These are phyloP conservation scores for Ophiognomonia clavigignenti-juglandacearum DNA, from an alignment of 2,329 filamentous ascomycete genomes.

Conservation along the genomic window DNA sequence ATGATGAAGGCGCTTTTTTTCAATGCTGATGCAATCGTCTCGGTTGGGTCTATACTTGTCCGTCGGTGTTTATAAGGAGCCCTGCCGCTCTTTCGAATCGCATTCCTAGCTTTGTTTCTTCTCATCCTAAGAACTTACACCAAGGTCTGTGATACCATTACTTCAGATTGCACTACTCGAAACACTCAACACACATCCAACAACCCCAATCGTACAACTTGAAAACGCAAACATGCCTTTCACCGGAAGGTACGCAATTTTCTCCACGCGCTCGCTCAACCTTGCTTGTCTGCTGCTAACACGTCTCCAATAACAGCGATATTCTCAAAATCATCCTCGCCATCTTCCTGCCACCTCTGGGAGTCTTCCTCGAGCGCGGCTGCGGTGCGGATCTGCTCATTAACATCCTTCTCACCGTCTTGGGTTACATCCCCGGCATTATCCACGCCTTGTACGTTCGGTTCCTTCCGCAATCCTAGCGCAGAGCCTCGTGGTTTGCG, in stretches of 20 bases:
- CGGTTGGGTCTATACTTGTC: constrained; percentile 4
- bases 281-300: not conserved
- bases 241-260: constrained; percentile 48
- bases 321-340: constrained; percentile 74
- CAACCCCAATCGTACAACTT: not conserved
- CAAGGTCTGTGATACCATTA: no score
- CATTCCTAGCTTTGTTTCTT: no score
- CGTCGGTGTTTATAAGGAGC: constrained; percentile 12
- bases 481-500: no score
- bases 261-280: not conserved
- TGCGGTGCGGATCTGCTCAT: constrained; percentile 84
- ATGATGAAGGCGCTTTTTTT: constrained; percentile 10
- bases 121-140: no score
- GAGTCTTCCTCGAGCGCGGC: constrained; percentile 91
- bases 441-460: constrained; percentile 76
- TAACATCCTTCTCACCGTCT: constrained; percentile 83
- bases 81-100: constrained; percentile 12
- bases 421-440: constrained; percentile 72
- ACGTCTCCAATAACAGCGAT: constrained; percentile 29
- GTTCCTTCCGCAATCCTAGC: no score
- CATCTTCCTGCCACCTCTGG: constrained; percentile 82
- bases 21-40: constrained; percentile 12
- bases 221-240: constrained; percentile 46
- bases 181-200: constrained; percentile 1
- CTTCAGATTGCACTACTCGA: no score